Percentiles rank a stretch among this genome's conserved stretches.
Evolutionary conservation across 1,139 yeast species (phyloP).

Genomic region (Candida tetrigidarum): DNA sequence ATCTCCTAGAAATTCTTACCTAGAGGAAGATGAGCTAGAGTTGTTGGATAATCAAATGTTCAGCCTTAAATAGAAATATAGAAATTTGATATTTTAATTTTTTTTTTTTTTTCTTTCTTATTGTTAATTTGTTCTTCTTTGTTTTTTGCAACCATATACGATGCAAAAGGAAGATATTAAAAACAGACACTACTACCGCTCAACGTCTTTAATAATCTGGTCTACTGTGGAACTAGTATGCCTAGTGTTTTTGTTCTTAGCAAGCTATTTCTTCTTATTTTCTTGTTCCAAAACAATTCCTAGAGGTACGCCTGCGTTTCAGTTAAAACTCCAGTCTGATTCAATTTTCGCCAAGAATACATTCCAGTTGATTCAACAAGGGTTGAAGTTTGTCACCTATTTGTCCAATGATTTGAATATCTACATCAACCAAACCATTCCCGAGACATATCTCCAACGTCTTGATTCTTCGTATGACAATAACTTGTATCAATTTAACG

Average conservation of each 20-base stretch:
- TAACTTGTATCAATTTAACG: slow-evolving; percentile 46
- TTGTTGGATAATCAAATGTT: slow-evolving; percentile 25
- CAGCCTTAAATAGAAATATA: slow-evolving; percentile 4
- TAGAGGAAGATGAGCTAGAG: slow-evolving; percentile 34
- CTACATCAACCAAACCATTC: slow-evolving; percentile 28
- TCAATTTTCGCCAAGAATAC: slow-evolving; percentile 14
- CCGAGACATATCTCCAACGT: slow-evolving; percentile 26
- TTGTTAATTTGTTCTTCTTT: not conserved
- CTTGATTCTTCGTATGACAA: slow-evolving; percentile 51
- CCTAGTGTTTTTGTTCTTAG: not conserved
- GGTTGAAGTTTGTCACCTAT: slow-evolving; percentile 55
- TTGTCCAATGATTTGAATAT: slow-evolving; percentile 57
- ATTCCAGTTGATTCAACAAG: slow-evolving; percentile 31
- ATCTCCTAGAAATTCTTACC: slow-evolving; percentile 22
- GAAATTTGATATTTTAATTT: not conserved
- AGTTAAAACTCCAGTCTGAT: slow-evolving; percentile 12
- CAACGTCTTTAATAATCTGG: slow-evolving; percentile 5
- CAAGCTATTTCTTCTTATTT: slow-evolving; percentile 6
- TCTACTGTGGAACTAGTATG: not conserved
- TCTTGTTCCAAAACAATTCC: slow-evolving; percentile 10
- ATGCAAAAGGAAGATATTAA: slow-evolving; percentile 3
- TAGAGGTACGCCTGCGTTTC: slow-evolving; percentile 9
- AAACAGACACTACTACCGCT: not conserved
- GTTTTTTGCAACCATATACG: slow-evolving; percentile 7
- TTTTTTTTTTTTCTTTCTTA: not conserved